Percentiles rank a stretch among this genome's conserved stretches.
phyloP scores from a whole-genome alignment of 495 filamentous ascomycete species.

The Aspergillus sparsus region DNA sequence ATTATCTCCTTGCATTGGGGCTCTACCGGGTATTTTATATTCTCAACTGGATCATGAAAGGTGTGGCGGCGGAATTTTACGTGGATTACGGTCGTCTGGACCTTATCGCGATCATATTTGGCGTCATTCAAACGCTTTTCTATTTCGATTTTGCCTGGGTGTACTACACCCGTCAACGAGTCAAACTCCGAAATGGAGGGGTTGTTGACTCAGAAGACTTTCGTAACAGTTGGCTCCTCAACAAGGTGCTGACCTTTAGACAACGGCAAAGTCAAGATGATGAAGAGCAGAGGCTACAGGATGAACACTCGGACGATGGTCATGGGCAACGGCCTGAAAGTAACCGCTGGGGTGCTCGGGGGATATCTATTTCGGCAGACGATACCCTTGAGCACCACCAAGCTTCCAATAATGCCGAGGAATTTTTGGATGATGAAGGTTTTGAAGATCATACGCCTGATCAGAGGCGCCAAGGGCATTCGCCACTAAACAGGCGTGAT shows the following conservation, averaged over 20 bases:
- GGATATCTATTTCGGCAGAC: conserved; percentile 80
- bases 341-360: conserved; percentile 72
- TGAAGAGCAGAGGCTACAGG: conserved; percentile 44
- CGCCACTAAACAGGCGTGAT: conserved; percentile 5
- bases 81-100: conserved; percentile 49
- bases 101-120: conserved; percentile 76
- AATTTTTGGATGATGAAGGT: conserved; percentile 30
- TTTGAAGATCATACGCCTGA: conserved; percentile 17
- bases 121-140: conserved; percentile 84
- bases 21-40: conserved; percentile 90
- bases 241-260: conserved; percentile 46
- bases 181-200: conserved; percentile 89
- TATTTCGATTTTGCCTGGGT: conserved; percentile 98
- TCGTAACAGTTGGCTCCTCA: conserved; percentile 73
- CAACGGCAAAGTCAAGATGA: conserved; percentile 32
- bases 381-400: conserved; percentile 61
- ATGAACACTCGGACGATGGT: conserved; percentile 35
- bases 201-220: conserved; percentile 94
- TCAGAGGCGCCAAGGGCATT: conserved; percentile 13
- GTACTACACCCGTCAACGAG: conserved; percentile 88
- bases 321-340: conserved; percentile 29
- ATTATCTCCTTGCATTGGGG: conserved; percentile 86
- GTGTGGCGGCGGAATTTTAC: conserved; percentile 46
- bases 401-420: conserved; percentile 27
- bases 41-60: conserved; percentile 83